Conservation (phyloP, 2,329 filamentous ascomycete genomes). For the Verruconis gallopava region DNA sequence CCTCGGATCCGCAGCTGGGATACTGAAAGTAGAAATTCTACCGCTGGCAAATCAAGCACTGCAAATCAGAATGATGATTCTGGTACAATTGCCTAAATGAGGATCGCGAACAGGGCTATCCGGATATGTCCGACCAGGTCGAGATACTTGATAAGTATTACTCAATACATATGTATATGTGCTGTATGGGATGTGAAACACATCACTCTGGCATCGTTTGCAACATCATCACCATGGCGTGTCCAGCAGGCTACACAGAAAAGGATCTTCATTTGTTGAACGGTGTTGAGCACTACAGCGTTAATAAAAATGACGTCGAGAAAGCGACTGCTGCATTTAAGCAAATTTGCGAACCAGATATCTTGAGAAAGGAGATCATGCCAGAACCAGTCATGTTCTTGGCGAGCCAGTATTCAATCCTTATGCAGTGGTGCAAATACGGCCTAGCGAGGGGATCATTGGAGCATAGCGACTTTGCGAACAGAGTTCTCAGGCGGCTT, state of each 20-base stretch:
- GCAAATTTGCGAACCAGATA: background rate
- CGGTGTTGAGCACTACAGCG: background rate
- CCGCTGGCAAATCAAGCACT: too few relatives aligned
- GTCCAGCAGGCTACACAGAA: background rate
- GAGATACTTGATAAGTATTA: too few relatives aligned
- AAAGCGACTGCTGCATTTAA: background rate
- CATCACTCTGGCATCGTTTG: too few relatives aligned
- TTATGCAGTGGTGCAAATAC: background rate
- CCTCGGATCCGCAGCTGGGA: too few relatives aligned
- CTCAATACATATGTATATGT: too few relatives aligned
- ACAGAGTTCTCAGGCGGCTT: background rate
- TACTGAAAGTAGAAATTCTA: too few relatives aligned
- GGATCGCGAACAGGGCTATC: background rate
- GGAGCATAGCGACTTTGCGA: constrained; percentile 1
- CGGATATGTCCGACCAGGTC: too few relatives aligned
- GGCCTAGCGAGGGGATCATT: background rate
- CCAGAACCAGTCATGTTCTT: background rate
- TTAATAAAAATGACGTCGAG: background rate
- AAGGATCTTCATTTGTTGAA: background rate
- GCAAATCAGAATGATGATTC: too few relatives aligned
- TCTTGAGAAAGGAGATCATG: background rate
- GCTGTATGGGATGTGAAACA: too few relatives aligned
- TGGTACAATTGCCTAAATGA: background rate
- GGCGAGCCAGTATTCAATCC: background rate
- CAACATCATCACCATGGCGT: background rate